Base-by-base conservation (phyloP, 371 early-diverging fungal genomes). In the Rhizomucor miehei region DNA sequence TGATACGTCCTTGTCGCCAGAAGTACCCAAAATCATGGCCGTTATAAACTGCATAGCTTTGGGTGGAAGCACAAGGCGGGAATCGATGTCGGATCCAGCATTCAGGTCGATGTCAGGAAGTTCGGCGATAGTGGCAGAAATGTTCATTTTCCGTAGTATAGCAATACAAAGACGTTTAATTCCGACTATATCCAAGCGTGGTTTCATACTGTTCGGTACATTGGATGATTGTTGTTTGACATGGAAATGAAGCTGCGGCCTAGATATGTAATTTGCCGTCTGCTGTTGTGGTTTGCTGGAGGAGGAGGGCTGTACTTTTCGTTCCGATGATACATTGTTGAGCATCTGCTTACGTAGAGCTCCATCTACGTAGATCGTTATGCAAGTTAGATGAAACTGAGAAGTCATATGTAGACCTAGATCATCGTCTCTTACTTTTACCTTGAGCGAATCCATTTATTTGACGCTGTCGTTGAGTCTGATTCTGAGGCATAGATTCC, bases 1-100 rank as follows among this genome's bases (percentile, higher is more conserved):
- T 2, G 69, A 60, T 1, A 72, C 75, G 6, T 75, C 75, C 37
- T 71, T 74, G 43, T 74, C 75, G n/a, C 75, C 75, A 12, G 75
- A 74, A 6, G 75, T 74, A 1, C 75, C 75, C 21, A 74, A 39
- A 10, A 74, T 71, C 75, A 74, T 74, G 17, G 68, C 62, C 1
- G 75, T 74, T 21, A 74, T 68, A 11, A 74, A 41, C 35, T 71
- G 70, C 75, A 74, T 74, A 1, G 75, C 75, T 1, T 66, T 63
- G 8, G 64, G 58, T 0, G 75, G 75, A n/a, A 74, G 50, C 0
- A 74, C 65, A 24, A 71, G 75, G 9, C 65, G 69, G 0, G 75
- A 70, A 50, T 74, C 75, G 0, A 54, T 68, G 0, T 59, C 47
- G n/a, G 54, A 43, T 1, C 60, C 58, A 14, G 64, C 66, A 9